These are phyloP conservation scores for Aureobasidium sp. DNA, from an alignment of 2,329 filamentous ascomycete species.

Conservation along the genomic window DNA sequence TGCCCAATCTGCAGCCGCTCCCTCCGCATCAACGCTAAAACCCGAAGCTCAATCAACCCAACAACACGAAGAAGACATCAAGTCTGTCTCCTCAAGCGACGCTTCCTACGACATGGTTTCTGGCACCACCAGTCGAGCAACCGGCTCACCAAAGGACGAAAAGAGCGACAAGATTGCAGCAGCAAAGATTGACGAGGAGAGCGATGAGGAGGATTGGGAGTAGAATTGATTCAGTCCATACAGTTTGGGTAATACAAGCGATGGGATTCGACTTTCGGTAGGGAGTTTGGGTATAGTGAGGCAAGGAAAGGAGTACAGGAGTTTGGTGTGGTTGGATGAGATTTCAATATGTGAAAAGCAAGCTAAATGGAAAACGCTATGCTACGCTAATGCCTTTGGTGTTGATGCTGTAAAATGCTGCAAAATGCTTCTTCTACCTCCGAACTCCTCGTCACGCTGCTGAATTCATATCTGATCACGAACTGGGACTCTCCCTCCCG, in stretches of 20 bases:
- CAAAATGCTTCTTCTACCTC: background rate
- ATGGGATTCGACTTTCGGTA: background rate
- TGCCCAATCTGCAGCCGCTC: conserved; percentile 20
- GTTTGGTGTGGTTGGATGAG: background rate
- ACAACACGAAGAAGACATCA: conserved; percentile 69
- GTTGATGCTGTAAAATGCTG: background rate
- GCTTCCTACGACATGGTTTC: conserved; percentile 89
- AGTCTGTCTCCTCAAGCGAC: conserved; percentile 87
- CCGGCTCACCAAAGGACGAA: conserved; percentile 54
- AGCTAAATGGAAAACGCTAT: background rate
- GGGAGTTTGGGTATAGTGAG: background rate
- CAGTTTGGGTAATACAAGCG: background rate
- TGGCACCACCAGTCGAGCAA: conserved; percentile 69
- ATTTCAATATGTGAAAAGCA: background rate
- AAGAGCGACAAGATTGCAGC: conserved; percentile 29
- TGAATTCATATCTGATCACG: background rate
- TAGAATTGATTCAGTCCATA: conserved; percentile 11
- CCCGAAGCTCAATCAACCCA: conserved; percentile 41
- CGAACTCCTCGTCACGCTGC: background rate
- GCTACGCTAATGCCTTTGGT: background rate
- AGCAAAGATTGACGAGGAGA: conserved; percentile 23
- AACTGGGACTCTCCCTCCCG: background rate
- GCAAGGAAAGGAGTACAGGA: background rate
- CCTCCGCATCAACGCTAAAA: conserved; percentile 50
- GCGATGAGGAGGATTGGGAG: conserved; percentile 34